Base-by-base conservation (phyloP, 1,284 basidiomycete species). In the Flammula alnicola region DNA sequence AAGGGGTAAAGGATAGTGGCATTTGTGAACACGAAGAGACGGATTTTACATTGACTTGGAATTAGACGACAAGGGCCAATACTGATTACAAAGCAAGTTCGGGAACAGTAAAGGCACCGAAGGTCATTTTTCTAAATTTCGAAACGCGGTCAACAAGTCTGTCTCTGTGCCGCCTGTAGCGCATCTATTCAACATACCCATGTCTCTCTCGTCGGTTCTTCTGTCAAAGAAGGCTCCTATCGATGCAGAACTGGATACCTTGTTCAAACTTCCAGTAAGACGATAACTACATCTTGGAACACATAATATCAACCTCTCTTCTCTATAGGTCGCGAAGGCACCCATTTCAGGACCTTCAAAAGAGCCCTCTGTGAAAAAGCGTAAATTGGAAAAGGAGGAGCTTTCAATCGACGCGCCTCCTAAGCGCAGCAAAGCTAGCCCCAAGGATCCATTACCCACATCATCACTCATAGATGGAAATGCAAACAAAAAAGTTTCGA, bases 191-290 rank as follows among this genome's bases (percentile, higher is more conserved):
- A n/a, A n/a, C n/a, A n/a, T n/a, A n/a, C n/a, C n/a, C n/a, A 64
- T 65, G 63, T 64, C 60, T 47, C 60, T 67, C 16, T 57, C 64
- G 9, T 64, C 66, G 4, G 46, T 68, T 32, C 58, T 68, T 3
- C 53, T 68, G 8, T 58, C 60, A 10, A 56, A 58, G 19, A 54
- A 54, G n/a, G 48, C 63, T 14, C 55, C 54, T 2, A 58, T 74
- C 11, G 74, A 76, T 45, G 58, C 52, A 22, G 74, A 75, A 52
- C 67, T 77, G n/a, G 71, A 76, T 58, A 63, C 63, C 4, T 53
- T 77, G n/a, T 77, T 77, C 56, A 70, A 69, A 31, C 29, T 60
- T 25, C 65, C 66, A 48, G 71, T 73, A 49, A 48, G 58, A 41
- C 14, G n/a, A 17, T 9, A 32, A 27, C 23, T 53, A 23, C 47